Evolutionary conservation across 2,329 filamentous ascomycete species (phyloP).

Genomic region (Achaetomium macrosporum): DNA sequence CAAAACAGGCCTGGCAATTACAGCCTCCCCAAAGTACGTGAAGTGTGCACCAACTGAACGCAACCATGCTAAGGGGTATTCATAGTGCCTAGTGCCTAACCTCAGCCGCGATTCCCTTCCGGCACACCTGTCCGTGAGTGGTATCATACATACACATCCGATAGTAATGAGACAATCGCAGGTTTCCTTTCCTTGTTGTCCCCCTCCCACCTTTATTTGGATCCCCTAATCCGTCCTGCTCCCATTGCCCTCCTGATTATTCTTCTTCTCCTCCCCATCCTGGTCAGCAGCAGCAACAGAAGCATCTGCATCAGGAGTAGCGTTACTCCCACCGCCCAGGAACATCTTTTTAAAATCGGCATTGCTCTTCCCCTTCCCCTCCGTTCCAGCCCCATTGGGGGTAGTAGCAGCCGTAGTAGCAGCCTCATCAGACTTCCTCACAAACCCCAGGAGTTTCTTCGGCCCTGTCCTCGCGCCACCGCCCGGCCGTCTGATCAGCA

Average conservation of each 20-base stretch:
- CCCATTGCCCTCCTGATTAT: background rate
- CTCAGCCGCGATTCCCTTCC: background rate
- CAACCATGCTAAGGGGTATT: constrained; percentile 12
- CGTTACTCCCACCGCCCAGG: constrained; percentile 15
- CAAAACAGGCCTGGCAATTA: too few relatives aligned
- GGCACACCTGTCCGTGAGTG: constrained; percentile 5
- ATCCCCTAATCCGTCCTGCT: background rate
- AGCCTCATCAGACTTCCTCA: constrained; percentile 22
- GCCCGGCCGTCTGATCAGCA: constrained; percentile 37
- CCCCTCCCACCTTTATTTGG: background rate
- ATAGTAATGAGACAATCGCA: background rate
- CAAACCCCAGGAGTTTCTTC: constrained; percentile 42
- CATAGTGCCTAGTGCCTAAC: constrained; percentile 4
- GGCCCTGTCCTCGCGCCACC: constrained; percentile 36
- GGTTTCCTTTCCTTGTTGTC: background rate
- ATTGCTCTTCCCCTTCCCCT: constrained; percentile 27
- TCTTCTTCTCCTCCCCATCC: background rate
- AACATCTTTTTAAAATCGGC: constrained; percentile 30
- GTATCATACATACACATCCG: constrained; percentile 11
- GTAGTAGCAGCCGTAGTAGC: background rate
- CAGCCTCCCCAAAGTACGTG: background rate
- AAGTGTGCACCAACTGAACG: background rate
- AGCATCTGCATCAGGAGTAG: background rate
- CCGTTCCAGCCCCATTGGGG: constrained; percentile 19
- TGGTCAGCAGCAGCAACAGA: background rate